These are phyloP conservation scores for Posidonia australis DNA, from an alignment of 106 monocot genomes.

Conservation along the genomic window DNA sequence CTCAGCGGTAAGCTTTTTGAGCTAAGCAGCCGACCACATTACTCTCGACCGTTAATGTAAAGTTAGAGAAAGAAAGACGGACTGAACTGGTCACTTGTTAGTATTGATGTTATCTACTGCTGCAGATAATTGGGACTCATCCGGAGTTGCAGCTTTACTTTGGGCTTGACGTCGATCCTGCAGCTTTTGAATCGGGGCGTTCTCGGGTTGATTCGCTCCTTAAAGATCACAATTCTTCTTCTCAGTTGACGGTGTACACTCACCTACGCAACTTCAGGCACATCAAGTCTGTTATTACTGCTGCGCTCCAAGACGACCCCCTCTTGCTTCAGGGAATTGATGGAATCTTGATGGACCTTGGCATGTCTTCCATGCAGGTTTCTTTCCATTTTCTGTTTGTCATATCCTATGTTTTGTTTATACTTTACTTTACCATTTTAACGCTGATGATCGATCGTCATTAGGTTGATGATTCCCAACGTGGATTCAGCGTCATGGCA, in stretches of 20 bases:
- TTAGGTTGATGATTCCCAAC: conserved; percentile 54
- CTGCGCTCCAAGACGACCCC: conserved; percentile 4
- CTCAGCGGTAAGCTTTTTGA: conserved; percentile 49
- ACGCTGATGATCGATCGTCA: background rate
- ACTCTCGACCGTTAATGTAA: too few species aligned
- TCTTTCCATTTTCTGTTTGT: conserved; percentile 5
- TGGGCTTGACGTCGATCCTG: conserved; percentile 79
- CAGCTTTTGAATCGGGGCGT: conserved; percentile 38
- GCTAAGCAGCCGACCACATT: too few species aligned
- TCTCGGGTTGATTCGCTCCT: conserved; percentile 28
- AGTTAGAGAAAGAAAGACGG: too few species aligned
- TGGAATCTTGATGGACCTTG: conserved; percentile 89
- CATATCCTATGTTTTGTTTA: background rate
- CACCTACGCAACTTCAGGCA: conserved; percentile 67
- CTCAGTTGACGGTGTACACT: conserved; percentile 36
- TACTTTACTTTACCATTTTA: background rate
- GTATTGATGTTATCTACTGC: background rate
- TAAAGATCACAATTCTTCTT: conserved; percentile 1
- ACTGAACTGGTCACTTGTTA: background rate
- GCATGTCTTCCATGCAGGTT: conserved; percentile 99
- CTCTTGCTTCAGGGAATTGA: conserved; percentile 25
- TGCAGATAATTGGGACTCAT: conserved; percentile 65
- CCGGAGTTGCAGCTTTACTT: conserved; percentile 63
- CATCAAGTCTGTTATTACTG: conserved; percentile 49
- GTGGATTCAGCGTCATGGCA: conserved; percentile 77